These are phyloP conservation scores for Diaporthe sp. DNA, from an alignment of 2,329 filamentous ascomycete genomes.

Conservation along the genomic window DNA sequence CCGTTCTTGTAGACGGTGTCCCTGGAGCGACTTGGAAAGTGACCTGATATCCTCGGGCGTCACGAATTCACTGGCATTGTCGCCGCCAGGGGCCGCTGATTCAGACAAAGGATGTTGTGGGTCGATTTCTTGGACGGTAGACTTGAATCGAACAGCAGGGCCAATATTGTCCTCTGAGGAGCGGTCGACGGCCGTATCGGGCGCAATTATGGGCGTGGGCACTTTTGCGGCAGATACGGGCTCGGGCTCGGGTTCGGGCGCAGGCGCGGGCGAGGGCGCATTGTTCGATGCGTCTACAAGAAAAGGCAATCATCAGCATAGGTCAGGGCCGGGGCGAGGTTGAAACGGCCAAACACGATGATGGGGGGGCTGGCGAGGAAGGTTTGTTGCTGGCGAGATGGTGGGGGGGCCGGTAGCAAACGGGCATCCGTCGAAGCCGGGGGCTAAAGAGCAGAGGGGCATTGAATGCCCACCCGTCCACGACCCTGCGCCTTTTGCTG, in stretches of 20 bases:
- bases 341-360: slow-evolving; percentile 3
- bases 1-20: slow-evolving; percentile 82
- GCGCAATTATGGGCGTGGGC: slow-evolving; percentile 12
- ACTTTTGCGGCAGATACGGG: slow-evolving; percentile 1
- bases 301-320: slow-evolving; percentile 19
- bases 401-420: slow-evolving; percentile 20
- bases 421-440: slow-evolving; percentile 37
- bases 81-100: slow-evolving; percentile 42
- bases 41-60: slow-evolving; percentile 77
- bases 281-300: slow-evolving; percentile 32
- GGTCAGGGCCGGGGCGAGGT: slow-evolving; percentile 16
- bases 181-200: slow-evolving; percentile 42
- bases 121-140: slow-evolving; percentile 78
- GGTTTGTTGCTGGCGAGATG: slow-evolving; percentile 10
- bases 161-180: slow-evolving; percentile 49
- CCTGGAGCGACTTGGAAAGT: slow-evolving; percentile 80
- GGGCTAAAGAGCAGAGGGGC: slow-evolving; percentile 33
- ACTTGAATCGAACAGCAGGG: slow-evolving; percentile 78
- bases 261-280: slow-evolving; percentile 9
- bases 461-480: slow-evolving; percentile 5
- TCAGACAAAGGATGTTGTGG: slow-evolving; percentile 55
- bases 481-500: slow-evolving; percentile 30
- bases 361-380: background rate
- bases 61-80: slow-evolving; percentile 51
- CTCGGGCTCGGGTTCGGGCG: background rate